Conservation (phyloP, 1,284 basidiomycete genomes). For the Sporisorium graminicola region DNA sequence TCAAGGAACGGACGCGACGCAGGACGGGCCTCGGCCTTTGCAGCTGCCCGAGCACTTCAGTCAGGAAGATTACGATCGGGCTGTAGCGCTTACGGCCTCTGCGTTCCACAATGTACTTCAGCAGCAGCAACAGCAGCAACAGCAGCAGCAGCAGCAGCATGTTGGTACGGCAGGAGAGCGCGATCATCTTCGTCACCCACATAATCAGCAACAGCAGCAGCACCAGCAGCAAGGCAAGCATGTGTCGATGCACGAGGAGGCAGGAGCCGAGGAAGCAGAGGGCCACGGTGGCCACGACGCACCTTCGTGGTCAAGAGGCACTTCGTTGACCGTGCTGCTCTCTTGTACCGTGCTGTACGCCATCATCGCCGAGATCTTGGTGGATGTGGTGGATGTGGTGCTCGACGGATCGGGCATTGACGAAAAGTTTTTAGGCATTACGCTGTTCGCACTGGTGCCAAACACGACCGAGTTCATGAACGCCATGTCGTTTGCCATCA, state of each 20-base stretch:
- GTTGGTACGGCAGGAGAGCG: slow-evolving; percentile 18
- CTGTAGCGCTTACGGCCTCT: slow-evolving; percentile 57
- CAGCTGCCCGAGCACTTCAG: slow-evolving; percentile 57
- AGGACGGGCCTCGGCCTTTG: slow-evolving; percentile 37
- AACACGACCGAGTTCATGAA: slow-evolving; percentile 99
- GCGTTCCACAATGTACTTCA: slow-evolving; percentile 60
- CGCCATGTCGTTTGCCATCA: slow-evolving; percentile 97
- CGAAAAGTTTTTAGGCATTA: slow-evolving; percentile 97
- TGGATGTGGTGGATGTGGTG: slow-evolving; percentile 95
- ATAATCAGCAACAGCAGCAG: neutral
- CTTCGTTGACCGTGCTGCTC: slow-evolving; percentile 63
- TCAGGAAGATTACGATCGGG: slow-evolving; percentile 62
- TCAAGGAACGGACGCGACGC: slow-evolving; percentile 30
- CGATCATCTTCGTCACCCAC: slow-evolving; percentile 29
- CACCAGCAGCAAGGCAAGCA: slow-evolving; percentile 33
- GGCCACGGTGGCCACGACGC: slow-evolving; percentile 90
- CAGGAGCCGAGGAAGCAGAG: slow-evolving; percentile 68
- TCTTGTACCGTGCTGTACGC: slow-evolving; percentile 92
- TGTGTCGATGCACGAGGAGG: slow-evolving; percentile 53
- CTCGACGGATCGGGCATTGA: slow-evolving; percentile 92
- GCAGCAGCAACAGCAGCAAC: no score
- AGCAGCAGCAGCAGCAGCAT: slow-evolving; percentile 45
- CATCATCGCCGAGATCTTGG: slow-evolving; percentile 92
- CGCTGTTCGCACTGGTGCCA: slow-evolving; percentile 95
- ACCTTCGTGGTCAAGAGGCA: slow-evolving; percentile 75